These are phyloP conservation scores for Purshia tridentata DNA, from an alignment of 306 rosid species.

Conservation along the genomic window DNA sequence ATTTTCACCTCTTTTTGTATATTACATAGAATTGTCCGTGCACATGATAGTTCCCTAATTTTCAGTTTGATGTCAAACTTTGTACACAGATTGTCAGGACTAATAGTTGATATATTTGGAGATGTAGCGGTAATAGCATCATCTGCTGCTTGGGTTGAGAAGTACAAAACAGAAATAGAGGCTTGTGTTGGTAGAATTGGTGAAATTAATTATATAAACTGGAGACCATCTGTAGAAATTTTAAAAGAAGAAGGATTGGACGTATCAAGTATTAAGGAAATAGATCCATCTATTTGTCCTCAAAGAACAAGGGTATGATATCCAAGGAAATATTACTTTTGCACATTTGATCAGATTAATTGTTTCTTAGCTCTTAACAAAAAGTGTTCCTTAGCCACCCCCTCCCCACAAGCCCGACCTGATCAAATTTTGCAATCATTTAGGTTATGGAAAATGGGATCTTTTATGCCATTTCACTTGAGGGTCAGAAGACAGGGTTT, in stretches of 20 bases:
- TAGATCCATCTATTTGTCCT: slow-evolving; percentile 52
- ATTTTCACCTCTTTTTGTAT: background rate
- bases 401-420: no score
- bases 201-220: slow-evolving; percentile 63
- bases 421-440: slow-evolving; percentile 11
- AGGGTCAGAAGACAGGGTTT: slow-evolving; percentile 95
- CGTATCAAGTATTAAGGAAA: slow-evolving; percentile 50
- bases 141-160: slow-evolving; percentile 99
- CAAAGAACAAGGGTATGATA: slow-evolving; percentile 65
- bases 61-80: slow-evolving; percentile 8
- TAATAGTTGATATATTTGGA: slow-evolving; percentile 82
- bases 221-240: slow-evolving; percentile 87
- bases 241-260: slow-evolving; percentile 85
- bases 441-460: slow-evolving; percentile 80
- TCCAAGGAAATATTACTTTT: slow-evolving; percentile 12
- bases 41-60: slow-evolving; percentile 10
- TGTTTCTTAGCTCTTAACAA: background rate
- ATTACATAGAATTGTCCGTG: background rate
- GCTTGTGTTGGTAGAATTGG: slow-evolving; percentile 42
- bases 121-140: slow-evolving; percentile 89
- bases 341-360: slow-evolving; percentile 2
- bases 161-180: slow-evolving; percentile 74
- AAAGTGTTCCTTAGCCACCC: background rate
- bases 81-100: slow-evolving; percentile 74
- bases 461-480: slow-evolving; percentile 69